Evolutionary conservation across 2,329 filamentous ascomycete species (phyloP).

Genomic region (Trichoderma simmonsii): DNA sequence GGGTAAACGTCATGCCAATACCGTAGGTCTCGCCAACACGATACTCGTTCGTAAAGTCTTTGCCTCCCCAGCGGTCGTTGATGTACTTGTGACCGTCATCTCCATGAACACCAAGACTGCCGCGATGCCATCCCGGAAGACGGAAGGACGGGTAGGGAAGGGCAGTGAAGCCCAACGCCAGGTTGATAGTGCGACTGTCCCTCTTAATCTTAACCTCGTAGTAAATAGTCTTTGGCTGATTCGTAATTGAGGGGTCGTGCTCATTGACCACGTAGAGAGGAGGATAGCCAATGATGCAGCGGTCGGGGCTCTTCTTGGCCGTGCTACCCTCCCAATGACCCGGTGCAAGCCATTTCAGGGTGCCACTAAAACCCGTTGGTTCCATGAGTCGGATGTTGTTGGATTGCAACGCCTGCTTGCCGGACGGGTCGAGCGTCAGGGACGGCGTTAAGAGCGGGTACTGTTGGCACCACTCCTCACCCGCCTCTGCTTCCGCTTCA

Average conservation of each 20-base stretch:
- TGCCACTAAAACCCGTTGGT: constrained; percentile 47
- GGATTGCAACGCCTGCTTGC: constrained; percentile 45
- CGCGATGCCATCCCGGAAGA: constrained; percentile 78
- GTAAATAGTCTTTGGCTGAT: constrained; percentile 56
- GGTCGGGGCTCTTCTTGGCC: constrained; percentile 50
- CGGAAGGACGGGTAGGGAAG: constrained; percentile 75
- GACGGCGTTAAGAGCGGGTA: constrained; percentile 58
- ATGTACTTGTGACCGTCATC: constrained; percentile 76
- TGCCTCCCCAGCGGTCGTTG: constrained; percentile 72
- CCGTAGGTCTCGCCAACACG: constrained; percentile 64
- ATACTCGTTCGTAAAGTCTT: constrained; percentile 64
- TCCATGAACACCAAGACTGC: constrained; percentile 70
- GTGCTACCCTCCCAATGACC: constrained; percentile 53
- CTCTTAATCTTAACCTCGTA: constrained; percentile 63
- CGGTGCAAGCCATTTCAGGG: constrained; percentile 42
- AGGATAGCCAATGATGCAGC: constrained; percentile 63
- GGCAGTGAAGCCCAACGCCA: constrained; percentile 69
- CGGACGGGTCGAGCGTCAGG: constrained; percentile 45
- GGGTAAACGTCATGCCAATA: constrained; percentile 63
- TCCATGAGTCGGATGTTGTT: constrained; percentile 55
- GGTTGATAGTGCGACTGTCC: constrained; percentile 44
- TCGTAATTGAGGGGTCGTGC: constrained; percentile 52
- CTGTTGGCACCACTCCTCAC: constrained; percentile 61
- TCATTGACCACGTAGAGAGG: constrained; percentile 64
- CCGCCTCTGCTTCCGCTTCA: constrained; percentile 60